Conservation (phyloP, 352 stramenopile genomes). For the Globisporangium orthogonon region DNA sequence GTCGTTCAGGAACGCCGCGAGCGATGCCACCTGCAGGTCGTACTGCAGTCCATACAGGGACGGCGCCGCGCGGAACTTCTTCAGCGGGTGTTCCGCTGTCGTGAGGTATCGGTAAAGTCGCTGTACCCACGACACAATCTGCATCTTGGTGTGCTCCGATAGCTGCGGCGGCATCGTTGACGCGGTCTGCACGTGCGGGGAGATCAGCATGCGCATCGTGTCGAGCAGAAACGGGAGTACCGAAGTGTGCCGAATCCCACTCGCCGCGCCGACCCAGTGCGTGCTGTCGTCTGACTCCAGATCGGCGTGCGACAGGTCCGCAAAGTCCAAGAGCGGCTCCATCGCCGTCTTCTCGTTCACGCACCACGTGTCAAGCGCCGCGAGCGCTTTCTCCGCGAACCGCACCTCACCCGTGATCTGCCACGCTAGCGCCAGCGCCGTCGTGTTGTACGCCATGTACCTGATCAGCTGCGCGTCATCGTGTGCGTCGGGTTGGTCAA, state of each 20-base stretch:
- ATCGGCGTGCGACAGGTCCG: not conserved
- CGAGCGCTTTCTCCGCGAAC: slow-evolving; percentile 23
- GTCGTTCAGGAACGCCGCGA: slow-evolving; percentile 42
- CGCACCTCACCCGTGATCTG: slow-evolving; percentile 21
- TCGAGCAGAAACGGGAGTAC: slow-evolving; percentile 31
- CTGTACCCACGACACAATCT: slow-evolving; percentile 20
- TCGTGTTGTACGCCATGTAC: slow-evolving; percentile 34
- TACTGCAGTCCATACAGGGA: slow-evolving; percentile 37
- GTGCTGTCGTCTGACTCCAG: not conserved
- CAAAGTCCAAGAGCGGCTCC: not conserved
- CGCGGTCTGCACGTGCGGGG: slow-evolving; percentile 1
- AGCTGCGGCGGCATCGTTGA: not conserved
- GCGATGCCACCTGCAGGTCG: slow-evolving; percentile 32
- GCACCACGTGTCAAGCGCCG: slow-evolving; percentile 8
- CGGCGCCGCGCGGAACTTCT: slow-evolving; percentile 21
- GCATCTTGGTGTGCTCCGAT: not conserved
- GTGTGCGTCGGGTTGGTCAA: not conserved
- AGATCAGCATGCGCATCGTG: slow-evolving; percentile 26
- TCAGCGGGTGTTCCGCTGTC: slow-evolving; percentile 13
- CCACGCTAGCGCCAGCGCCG: slow-evolving; percentile 27
- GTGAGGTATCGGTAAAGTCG: slow-evolving; percentile 19
- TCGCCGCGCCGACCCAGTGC: slow-evolving; percentile 1
- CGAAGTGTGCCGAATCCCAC: slow-evolving; percentile 25
- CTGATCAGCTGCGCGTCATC: not conserved
- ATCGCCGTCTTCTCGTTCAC: not conserved